These are phyloP conservation scores for Salvia sclarea DNA, from an alignment of 305 asterid genomes.

Conservation along the genomic window DNA sequence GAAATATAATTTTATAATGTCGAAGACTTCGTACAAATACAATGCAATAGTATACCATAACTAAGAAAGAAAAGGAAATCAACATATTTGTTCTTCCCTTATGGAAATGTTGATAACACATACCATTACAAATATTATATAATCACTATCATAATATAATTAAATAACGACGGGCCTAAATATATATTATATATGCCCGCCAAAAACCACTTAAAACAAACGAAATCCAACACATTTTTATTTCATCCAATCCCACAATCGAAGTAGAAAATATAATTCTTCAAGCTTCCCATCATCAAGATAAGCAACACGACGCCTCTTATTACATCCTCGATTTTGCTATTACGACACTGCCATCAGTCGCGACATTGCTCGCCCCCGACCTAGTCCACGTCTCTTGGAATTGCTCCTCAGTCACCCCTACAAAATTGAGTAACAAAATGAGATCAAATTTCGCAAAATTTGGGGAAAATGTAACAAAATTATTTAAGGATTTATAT, in stretches of 20 bases:
- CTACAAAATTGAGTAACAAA: slow-evolving; percentile 34
- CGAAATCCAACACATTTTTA: slow-evolving; percentile 26
- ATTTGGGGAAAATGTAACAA: no score
- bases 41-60: background rate
- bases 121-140: slow-evolving; percentile 21
- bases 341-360: slow-evolving; percentile 67
- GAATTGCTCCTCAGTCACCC: slow-evolving; percentile 98
- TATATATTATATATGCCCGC: slow-evolving; percentile 45
- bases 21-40: background rate
- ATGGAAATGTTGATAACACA: slow-evolving; percentile 26
- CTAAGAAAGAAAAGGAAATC: background rate
- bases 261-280: slow-evolving; percentile 27
- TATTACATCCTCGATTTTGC: slow-evolving; percentile 92
- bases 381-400: slow-evolving; percentile 82
- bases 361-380: slow-evolving; percentile 50
- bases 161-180: slow-evolving; percentile 35
- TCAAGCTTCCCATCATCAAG: slow-evolving; percentile 25
- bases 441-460: background rate
- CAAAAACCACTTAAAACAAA: slow-evolving; percentile 34
- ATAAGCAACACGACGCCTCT: slow-evolving; percentile 16
- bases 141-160: background rate
- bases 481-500: no score
- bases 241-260: slow-evolving; percentile 34
- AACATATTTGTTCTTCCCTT: slow-evolving; percentile 19
- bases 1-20: background rate